Base-by-base conservation (phyloP, 2,329 filamentous ascomycete species). In the Reticulascus tulasneorum region DNA sequence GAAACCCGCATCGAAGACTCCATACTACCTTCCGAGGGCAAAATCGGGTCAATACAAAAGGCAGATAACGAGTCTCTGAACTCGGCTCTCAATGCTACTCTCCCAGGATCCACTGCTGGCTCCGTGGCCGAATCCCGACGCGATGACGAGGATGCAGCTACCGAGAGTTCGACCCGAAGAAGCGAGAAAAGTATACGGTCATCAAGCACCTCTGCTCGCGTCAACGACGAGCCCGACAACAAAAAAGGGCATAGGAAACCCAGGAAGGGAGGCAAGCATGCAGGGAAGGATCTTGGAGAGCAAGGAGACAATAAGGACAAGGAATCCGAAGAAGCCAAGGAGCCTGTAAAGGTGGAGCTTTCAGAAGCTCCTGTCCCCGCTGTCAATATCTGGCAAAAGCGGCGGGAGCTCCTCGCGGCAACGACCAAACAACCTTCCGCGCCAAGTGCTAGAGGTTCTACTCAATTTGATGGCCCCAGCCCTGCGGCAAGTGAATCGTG, bases 311-410 rank as follows among this genome's bases (percentile, higher is more conserved):
- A 69, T 40, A 75, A 70, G 50, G 73, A 76, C 17, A 75, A 80
- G 35, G 64, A 74, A 13, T 68, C 73, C 28, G 79, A 81, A 47
- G 77, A 81, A 49, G 77, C 77, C 47, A 73, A 75, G 41, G 66
- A 77, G 42, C 67, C 68, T 11, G 66, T 75, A 49, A 79, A 82
- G 51, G 65, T 78, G 28, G 75, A 83, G 50, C 69, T 95, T 26
- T 82, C 84, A 29, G 87, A 93, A 42, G 91, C 91, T 13, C 84
- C 88, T 20, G 72, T 86, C 27, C 93, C 93, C 1, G 61, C 79
- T 2, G 84, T 96, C 39, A 98, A 98, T 59, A 69, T 90, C 44
- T 98, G 93, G 91, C 76, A 82, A 45, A 79, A 90, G 62, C 78
- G 90, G 37, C 82, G 75, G 50, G 82, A 88, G 52, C 80, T 79